These are phyloP conservation scores for Leccinum sublutescens DNA, from an alignment of 768 basidiomycete genomes.

Conservation along the genomic window DNA sequence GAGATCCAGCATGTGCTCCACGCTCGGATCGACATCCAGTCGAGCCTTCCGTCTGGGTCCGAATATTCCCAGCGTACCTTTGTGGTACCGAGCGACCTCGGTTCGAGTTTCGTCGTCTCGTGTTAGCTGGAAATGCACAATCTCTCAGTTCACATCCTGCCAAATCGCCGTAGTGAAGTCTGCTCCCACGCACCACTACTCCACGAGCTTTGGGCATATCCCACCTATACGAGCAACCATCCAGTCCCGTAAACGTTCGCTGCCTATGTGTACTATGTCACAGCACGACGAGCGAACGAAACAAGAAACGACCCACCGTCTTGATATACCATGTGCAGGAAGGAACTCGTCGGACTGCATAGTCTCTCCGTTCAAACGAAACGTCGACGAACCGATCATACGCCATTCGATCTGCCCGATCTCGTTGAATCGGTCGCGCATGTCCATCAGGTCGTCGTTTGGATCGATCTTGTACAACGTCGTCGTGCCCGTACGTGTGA, in stretches of 20 bases:
- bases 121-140: slow-evolving; percentile 8
- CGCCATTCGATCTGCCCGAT: slow-evolving; percentile 37
- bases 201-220: slow-evolving; percentile 10
- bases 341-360: slow-evolving; percentile 24
- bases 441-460: slow-evolving; percentile 15
- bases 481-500: slow-evolving; percentile 10
- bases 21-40: slow-evolving; percentile 18
- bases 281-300: not conserved
- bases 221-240: slow-evolving; percentile 35
- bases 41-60: slow-evolving; percentile 5
- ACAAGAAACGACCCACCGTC: slow-evolving; percentile 11
- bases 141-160: not conserved
- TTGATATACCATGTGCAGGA: slow-evolving; percentile 11
- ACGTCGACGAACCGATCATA: slow-evolving; percentile 21
- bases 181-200: slow-evolving; percentile 10
- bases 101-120: slow-evolving; percentile 11
- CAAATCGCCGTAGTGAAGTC: too few species aligned
- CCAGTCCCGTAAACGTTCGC: slow-evolving; percentile 30
- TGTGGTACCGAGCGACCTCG: slow-evolving; percentile 19
- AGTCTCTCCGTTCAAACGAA: slow-evolving; percentile 31
- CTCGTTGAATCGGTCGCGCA: slow-evolving; percentile 28
- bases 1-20: slow-evolving; percentile 24
- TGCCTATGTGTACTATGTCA: slow-evolving; percentile 4
- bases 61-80: slow-evolving; percentile 16
- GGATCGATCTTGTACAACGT: slow-evolving; percentile 21